phyloP scores from a whole-genome alignment of 257 asterid genomes.

The Apocynum venetum region DNA sequence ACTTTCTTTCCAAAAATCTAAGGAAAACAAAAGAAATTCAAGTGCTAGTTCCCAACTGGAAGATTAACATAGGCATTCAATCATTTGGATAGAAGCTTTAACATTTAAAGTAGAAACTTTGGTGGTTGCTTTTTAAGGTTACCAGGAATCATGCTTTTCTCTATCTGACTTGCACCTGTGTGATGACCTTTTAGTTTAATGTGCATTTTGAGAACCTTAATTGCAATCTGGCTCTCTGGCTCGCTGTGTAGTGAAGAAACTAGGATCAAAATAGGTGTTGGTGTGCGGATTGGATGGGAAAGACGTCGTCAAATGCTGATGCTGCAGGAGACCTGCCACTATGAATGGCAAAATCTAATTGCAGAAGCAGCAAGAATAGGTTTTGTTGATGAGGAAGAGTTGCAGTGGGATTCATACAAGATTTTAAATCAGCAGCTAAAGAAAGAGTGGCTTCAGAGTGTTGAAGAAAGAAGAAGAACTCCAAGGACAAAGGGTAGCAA shows the following conservation, averaged over 20 bases:
- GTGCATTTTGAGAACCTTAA: background rate
- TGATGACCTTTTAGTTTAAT: background rate
- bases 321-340: slow-evolving; percentile 77
- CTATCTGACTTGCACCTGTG: background rate
- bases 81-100: background rate
- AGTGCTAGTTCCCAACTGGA: background rate
- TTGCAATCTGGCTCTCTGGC: background rate
- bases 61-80: background rate
- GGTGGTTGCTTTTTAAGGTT: background rate
- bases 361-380: slow-evolving; percentile 69
- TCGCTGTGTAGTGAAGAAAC: slow-evolving; percentile 61
- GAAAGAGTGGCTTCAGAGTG: slow-evolving; percentile 64
- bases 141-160: background rate
- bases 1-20: background rate
- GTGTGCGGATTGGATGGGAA: slow-evolving; percentile 91
- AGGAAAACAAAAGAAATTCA: background rate
- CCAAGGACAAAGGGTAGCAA: slow-evolving; percentile 59
- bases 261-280: slow-evolving; percentile 65
- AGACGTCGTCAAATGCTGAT: slow-evolving; percentile 60
- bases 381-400: slow-evolving; percentile 61
- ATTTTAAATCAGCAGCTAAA: slow-evolving; percentile 49
- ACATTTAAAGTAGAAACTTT: background rate
- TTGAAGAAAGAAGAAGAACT: slow-evolving; percentile 50
- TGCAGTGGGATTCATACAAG: slow-evolving; percentile 79
- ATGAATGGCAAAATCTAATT: slow-evolving; percentile 79